Percentiles rank a stretch among this genome's conserved stretches.
Conservation (phyloP, 2,329 filamentous ascomycete genomes). For the Hortaea sp. region DNA sequence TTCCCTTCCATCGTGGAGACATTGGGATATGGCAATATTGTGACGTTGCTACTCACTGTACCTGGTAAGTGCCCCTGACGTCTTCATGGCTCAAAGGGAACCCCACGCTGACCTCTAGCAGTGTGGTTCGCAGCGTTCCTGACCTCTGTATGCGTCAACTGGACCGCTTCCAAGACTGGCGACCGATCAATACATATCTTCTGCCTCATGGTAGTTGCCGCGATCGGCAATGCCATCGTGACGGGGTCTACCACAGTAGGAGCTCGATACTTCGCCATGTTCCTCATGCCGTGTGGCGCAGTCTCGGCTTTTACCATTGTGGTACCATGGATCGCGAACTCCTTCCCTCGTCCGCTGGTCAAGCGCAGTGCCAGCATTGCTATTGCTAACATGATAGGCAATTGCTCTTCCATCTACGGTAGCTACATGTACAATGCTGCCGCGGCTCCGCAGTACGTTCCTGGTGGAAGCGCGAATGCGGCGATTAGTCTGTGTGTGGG, state of each 20-base stretch:
- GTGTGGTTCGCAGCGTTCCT: background rate
- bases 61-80: constrained; percentile 23
- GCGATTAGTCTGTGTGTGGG: constrained; percentile 5
- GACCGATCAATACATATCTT: constrained; percentile 29
- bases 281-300: constrained; percentile 7
- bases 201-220: constrained; percentile 12
- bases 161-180: constrained; percentile 26
- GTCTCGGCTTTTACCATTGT: constrained; percentile 27
- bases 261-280: constrained; percentile 10
- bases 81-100: constrained; percentile 7
- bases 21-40: constrained; percentile 27
- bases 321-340: constrained; percentile 45
- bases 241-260: constrained; percentile 9
- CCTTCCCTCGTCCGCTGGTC: constrained; percentile 14
- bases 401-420: constrained; percentile 8
- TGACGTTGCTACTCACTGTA: constrained; percentile 25
- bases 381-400: constrained; percentile 17
- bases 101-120: too few species aligned
- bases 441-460: constrained; percentile 4
- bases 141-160: constrained; percentile 7
- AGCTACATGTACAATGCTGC: constrained; percentile 4
- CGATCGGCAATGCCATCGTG: constrained; percentile 8
- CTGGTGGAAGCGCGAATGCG: constrained; percentile 1
- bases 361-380: constrained; percentile 22
- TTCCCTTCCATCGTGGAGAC: constrained; percentile 28